Conservation (phyloP, 306 rosid genomes). For the Ormosia emarginata region DNA sequence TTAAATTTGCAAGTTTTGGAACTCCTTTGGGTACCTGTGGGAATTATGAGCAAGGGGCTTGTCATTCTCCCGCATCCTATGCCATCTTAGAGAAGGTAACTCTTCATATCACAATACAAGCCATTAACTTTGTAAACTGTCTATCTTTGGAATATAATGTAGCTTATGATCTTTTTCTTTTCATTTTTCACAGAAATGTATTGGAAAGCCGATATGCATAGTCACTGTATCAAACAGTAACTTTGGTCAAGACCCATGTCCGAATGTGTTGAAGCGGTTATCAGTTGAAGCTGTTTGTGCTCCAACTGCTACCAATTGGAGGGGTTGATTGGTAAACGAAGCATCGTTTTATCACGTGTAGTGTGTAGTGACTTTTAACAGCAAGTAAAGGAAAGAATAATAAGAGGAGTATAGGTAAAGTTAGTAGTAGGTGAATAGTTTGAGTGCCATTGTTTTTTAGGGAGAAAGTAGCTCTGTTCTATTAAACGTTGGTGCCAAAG, state of each 20-base stretch:
- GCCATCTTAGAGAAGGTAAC: conserved; percentile 73
- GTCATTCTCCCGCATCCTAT: conserved; percentile 78
- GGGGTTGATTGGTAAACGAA: conserved; percentile 41
- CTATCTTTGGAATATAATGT: background rate
- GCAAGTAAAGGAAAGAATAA: conserved; percentile 42
- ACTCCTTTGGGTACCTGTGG: conserved; percentile 96
- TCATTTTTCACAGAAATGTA: conserved; percentile 62
- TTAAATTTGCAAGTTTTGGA: conserved; percentile 97
- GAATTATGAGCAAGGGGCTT: conserved; percentile 77
- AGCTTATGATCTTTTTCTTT: conserved; percentile 10
- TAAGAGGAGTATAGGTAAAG: conserved; percentile 28
- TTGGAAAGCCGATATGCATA: conserved; percentile 74
- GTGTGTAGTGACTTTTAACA: conserved; percentile 35
- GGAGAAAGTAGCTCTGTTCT: conserved; percentile 29
- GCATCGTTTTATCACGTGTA: conserved; percentile 7
- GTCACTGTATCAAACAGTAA: conserved; percentile 82
- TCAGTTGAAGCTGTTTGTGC: conserved; percentile 92
- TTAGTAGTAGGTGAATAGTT: conserved; percentile 25
- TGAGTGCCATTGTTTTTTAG: conserved; percentile 40
- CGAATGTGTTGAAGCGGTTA: conserved; percentile 85
- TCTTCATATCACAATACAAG: conserved; percentile 10
- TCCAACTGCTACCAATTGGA: conserved; percentile 43
- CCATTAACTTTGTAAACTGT: background rate
- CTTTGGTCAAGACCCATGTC: conserved; percentile 92
- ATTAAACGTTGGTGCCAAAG: conserved; percentile 48